Conservation (phyloP, 768 basidiomycete genomes). For the Suillus variegatus region DNA sequence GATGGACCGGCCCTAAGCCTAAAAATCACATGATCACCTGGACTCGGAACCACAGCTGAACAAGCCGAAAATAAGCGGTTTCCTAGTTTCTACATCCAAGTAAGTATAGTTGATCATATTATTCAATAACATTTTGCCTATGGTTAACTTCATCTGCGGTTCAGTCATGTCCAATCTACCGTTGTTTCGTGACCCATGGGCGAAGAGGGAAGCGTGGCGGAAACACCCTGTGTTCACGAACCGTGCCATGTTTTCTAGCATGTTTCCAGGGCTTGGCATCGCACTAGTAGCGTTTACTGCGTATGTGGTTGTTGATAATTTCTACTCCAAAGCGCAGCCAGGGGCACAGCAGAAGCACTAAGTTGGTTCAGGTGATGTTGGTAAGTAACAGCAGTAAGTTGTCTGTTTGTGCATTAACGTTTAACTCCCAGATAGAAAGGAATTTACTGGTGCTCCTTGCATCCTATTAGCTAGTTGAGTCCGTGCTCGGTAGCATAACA, state of each 20-base stretch:
- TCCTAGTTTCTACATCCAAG: background rate
- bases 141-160: background rate
- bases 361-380: background rate
- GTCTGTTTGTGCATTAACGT: background rate
- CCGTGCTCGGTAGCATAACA: background rate
- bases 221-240: slow-evolving; percentile 87
- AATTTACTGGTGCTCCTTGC: too few species aligned
- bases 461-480: background rate
- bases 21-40: slow-evolving; percentile 23
- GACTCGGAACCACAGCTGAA: background rate
- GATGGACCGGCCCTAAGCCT: slow-evolving; percentile 59
- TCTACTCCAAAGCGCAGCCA: slow-evolving; percentile 44
- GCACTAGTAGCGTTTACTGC: slow-evolving; percentile 90
- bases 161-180: slow-evolving; percentile 60
- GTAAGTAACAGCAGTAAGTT: background rate
- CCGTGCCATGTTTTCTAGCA: slow-evolving; percentile 82
- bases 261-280: slow-evolving; percentile 95
- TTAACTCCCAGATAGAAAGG: background rate
- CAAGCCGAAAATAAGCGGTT: slow-evolving; percentile 3
- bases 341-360: slow-evolving; percentile 21
- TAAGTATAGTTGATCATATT: background rate
- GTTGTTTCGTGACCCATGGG: slow-evolving; percentile 94
- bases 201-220: slow-evolving; percentile 90
- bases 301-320: slow-evolving; percentile 86
- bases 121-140: background rate